These are phyloP conservation scores for Bonia amplexicaulis DNA, from an alignment of 176 grass and related monocot genomes.

Conservation along the genomic window DNA sequence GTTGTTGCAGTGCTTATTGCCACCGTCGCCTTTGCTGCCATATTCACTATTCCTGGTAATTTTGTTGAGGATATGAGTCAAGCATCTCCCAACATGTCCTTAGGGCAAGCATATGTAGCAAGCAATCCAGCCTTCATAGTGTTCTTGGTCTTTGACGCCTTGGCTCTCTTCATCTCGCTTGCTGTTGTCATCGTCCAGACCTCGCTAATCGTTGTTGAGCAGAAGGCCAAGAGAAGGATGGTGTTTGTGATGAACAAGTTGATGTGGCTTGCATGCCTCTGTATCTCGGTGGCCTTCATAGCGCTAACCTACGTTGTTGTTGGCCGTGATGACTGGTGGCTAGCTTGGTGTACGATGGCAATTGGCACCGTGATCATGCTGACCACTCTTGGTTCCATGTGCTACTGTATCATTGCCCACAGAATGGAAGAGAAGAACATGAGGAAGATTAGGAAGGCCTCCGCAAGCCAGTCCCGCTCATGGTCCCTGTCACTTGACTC, in stretches of 20 bases:
- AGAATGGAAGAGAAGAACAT: constrained; percentile 67
- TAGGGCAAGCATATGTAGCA: constrained; percentile 70
- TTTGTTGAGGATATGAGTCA: constrained; percentile 31
- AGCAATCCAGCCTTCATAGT: constrained; percentile 66
- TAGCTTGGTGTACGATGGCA: constrained; percentile 90
- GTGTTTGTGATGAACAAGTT: constrained; percentile 97
- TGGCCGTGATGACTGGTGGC: constrained; percentile 58
- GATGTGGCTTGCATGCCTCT: constrained; percentile 94
- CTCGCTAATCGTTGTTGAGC: constrained; percentile 87
- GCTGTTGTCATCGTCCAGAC: constrained; percentile 88
- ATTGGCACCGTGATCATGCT: constrained; percentile 82
- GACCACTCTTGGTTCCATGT: constrained; percentile 76
- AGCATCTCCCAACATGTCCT: constrained; percentile 20
- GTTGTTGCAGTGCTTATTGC: constrained; percentile 91
- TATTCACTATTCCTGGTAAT: constrained; percentile 77
- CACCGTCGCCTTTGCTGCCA: constrained; percentile 82
- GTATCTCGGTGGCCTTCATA: constrained; percentile 74
- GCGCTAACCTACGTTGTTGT: constrained; percentile 81
- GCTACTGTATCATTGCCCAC: constrained; percentile 74
- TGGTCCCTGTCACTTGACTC: constrained; percentile 57
- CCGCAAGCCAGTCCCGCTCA: constrained; percentile 54
- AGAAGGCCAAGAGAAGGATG: constrained; percentile 80
- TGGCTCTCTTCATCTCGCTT: constrained; percentile 87
- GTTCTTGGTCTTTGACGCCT: constrained; percentile 73
- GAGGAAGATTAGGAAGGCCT: constrained; percentile 64